These are phyloP conservation scores for Lactifluus volemus DNA, from an alignment of 768 basidiomycete genomes.

Conservation along the genomic window DNA sequence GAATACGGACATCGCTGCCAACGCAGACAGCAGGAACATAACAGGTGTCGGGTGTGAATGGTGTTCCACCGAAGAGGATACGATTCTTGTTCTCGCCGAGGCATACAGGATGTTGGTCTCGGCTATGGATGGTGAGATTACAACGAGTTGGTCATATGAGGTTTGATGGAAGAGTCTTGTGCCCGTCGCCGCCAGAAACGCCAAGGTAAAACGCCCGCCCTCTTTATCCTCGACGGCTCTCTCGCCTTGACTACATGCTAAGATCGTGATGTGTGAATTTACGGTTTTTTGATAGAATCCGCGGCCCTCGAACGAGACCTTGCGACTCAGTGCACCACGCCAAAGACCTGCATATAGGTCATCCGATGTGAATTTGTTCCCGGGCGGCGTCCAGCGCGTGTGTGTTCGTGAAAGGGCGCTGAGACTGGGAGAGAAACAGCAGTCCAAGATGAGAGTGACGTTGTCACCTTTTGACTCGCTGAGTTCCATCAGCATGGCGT, in stretches of 20 bases:
- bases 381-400: slow-evolving; percentile 52
- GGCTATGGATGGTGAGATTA: slow-evolving; percentile 33
- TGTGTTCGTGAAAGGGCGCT: slow-evolving; percentile 38
- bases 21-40: slow-evolving; percentile 35
- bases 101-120: slow-evolving; percentile 42
- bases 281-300: slow-evolving; percentile 37
- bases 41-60: slow-evolving; percentile 42
- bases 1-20: slow-evolving; percentile 39
- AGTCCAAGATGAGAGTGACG: slow-evolving; percentile 58
- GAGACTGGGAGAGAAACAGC: slow-evolving; percentile 45
- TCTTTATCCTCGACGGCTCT: slow-evolving; percentile 52
- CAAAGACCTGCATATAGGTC: slow-evolving; percentile 51
- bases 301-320: slow-evolving; percentile 28
- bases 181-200: slow-evolving; percentile 41
- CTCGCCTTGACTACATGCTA: slow-evolving; percentile 47
- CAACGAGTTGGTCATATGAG: slow-evolving; percentile 41
- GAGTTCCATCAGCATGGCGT: slow-evolving; percentile 52
- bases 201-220: slow-evolving; percentile 53
- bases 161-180: slow-evolving; percentile 44
- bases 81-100: slow-evolving; percentile 41
- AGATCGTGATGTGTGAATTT: slow-evolving; percentile 43
- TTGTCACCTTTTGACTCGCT: slow-evolving; percentile 54
- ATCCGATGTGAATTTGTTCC: slow-evolving; percentile 39
- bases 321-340: slow-evolving; percentile 40
- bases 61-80: slow-evolving; percentile 45